Conservation (phyloP, 441 rosid species). For the Eruca vesicaria region DNA sequence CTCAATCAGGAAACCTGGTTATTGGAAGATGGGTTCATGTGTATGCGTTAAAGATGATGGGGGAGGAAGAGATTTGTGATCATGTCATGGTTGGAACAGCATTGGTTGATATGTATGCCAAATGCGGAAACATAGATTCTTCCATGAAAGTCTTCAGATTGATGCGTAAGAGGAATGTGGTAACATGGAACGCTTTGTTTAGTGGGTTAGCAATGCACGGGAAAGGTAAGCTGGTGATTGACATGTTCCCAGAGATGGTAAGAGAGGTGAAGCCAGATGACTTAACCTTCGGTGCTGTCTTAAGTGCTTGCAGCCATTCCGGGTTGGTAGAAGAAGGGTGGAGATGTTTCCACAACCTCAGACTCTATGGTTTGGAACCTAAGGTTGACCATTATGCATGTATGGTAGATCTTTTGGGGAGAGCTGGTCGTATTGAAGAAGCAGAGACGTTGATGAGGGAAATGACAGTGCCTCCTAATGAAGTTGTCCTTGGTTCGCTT, state of each 20-base stretch:
- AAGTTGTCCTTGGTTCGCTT: constrained; percentile 80
- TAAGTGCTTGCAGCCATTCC: constrained; percentile 80
- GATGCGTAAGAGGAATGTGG: constrained; percentile 64
- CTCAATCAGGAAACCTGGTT: constrained; percentile 62
- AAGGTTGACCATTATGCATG: constrained; percentile 83
- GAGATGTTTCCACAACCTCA: constrained; percentile 44
- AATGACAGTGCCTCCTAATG: constrained; percentile 80
- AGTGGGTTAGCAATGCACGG: constrained; percentile 84
- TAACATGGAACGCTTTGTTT: constrained; percentile 76
- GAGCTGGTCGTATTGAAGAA: constrained; percentile 72
- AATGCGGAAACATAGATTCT: constrained; percentile 62
- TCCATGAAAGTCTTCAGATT: constrained; percentile 51
- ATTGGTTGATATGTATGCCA: constrained; percentile 34
- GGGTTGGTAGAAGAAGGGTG: constrained; percentile 71
- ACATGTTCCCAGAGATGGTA: constrained; percentile 58
- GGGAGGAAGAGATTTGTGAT: constrained; percentile 22
- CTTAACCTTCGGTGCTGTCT: constrained; percentile 63
- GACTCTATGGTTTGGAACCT: constrained; percentile 48
- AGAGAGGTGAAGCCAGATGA: constrained; percentile 72
- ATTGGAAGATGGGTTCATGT: constrained; percentile 80
- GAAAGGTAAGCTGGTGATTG: constrained; percentile 47
- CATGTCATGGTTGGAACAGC: constrained; percentile 62
- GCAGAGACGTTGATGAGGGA: constrained; percentile 54
- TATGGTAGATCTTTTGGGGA: constrained; percentile 88
- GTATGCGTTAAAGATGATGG: constrained; percentile 57